These are phyloP conservation scores for Solanum arcanum DNA, from an alignment of 257 asterid genomes.

Conservation along the genomic window DNA sequence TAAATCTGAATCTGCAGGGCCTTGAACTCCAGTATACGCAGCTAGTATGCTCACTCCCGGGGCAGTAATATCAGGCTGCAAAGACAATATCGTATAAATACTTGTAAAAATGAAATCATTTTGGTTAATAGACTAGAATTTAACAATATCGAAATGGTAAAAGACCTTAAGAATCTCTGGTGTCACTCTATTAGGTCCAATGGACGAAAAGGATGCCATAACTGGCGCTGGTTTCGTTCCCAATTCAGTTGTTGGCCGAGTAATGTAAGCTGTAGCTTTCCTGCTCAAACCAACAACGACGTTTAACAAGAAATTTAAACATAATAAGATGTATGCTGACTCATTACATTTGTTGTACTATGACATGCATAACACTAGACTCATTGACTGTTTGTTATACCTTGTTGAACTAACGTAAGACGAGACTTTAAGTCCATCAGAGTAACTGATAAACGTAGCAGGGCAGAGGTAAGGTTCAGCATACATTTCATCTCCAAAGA, in stretches of 20 bases:
- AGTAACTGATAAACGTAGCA: conserved; percentile 67
- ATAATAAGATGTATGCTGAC: background rate
- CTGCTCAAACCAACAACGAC: conserved; percentile 12
- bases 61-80: conserved; percentile 93
- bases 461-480: conserved; percentile 90
- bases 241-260: conserved; percentile 38
- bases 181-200: conserved; percentile 54
- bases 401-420: conserved; percentile 40
- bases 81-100: background rate
- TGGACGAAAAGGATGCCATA: conserved; percentile 89
- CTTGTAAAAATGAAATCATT: background rate
- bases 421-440: conserved; percentile 54
- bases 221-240: conserved; percentile 70
- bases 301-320: background rate
- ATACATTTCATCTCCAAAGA: conserved; percentile 63
- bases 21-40: conserved; percentile 59
- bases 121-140: background rate
- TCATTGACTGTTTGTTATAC: conserved; percentile 15
- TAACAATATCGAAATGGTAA: background rate
- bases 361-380: background rate
- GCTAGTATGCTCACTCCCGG: conserved; percentile 91
- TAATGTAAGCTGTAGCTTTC: conserved; percentile 49
- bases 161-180: conserved; percentile 72
- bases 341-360: background rate
- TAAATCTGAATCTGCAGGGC: conserved; percentile 47